These are phyloP conservation scores for Posidonia australis DNA, from an alignment of 106 monocot genomes.

Conservation along the genomic window DNA sequence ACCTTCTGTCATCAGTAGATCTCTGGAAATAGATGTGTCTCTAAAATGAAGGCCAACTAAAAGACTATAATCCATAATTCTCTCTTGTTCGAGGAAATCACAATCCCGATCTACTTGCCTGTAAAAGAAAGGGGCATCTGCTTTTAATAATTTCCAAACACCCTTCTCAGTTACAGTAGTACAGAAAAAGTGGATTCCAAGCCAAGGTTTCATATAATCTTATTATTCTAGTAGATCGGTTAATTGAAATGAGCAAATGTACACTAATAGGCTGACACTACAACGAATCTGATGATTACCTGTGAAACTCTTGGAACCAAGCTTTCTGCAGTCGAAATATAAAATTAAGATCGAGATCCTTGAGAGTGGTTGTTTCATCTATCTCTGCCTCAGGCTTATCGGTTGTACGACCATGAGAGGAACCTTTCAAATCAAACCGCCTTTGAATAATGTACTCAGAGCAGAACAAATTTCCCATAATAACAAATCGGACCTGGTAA, in stretches of 20 bases:
- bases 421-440: slow-evolving; percentile 89
- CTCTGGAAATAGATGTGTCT: slow-evolving; percentile 16
- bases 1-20: slow-evolving; percentile 14
- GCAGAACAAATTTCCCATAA: slow-evolving; percentile 98
- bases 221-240: too few species aligned
- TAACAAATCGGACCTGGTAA: slow-evolving; percentile 85
- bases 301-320: slow-evolving; percentile 78
- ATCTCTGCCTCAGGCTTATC: slow-evolving; percentile 75
- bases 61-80: slow-evolving; percentile 94
- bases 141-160: too few species aligned
- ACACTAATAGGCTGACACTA: too few species aligned
- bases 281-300: too few species aligned
- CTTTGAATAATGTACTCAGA: slow-evolving; percentile 66
- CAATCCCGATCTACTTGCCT: slow-evolving; percentile 84
- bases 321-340: slow-evolving; percentile 60
- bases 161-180: too few species aligned
- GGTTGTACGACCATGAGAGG: slow-evolving; percentile 79
- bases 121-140: too few species aligned
- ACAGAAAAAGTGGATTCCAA: too few species aligned
- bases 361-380: slow-evolving; percentile 74
- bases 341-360: slow-evolving; percentile 93
- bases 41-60: slow-evolving; percentile 78
- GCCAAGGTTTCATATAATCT: too few species aligned
- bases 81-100: slow-evolving; percentile 82
- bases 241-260: too few species aligned